These are phyloP conservation scores for Phytophthora agathidicida DNA, from an alignment of 352 stramenopile genomes.

Conservation along the genomic window DNA sequence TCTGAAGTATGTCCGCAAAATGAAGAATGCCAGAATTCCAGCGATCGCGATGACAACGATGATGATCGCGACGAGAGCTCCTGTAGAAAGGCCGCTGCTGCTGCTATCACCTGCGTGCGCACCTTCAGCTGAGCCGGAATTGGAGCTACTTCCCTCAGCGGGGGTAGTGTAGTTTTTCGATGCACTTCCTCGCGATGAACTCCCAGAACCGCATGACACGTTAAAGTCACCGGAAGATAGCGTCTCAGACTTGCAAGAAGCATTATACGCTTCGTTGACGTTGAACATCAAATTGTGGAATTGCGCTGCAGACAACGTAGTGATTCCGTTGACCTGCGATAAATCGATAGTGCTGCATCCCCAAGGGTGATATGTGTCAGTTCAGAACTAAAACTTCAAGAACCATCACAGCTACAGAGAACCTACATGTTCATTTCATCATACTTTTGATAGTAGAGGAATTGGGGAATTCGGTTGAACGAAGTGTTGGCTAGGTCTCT, in stretches of 20 bases:
- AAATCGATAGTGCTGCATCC: background rate
- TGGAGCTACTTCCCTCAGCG: background rate
- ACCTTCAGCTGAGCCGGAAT: background rate
- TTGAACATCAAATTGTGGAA: background rate
- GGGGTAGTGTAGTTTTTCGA: background rate
- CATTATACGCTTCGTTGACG: background rate
- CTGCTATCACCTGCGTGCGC: background rate
- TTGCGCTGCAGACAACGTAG: background rate
- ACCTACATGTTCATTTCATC: slow-evolving; percentile 9
- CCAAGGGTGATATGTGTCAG: no score
- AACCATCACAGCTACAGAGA: no score
- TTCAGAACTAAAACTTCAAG: no score
- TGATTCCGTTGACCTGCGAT: background rate
- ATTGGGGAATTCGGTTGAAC: slow-evolving; percentile 31
- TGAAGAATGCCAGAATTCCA: slow-evolving; percentile 42
- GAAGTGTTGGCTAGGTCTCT: slow-evolving; percentile 28
- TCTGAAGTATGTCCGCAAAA: slow-evolving; percentile 42
- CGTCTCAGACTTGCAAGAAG: background rate
- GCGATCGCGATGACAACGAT: slow-evolving; percentile 48
- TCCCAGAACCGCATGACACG: background rate
- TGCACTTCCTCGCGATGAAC: background rate
- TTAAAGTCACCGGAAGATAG: no score
- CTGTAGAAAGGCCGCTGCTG: slow-evolving; percentile 36
- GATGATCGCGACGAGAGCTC: slow-evolving; percentile 56
- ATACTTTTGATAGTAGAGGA: slow-evolving; percentile 44